phyloP scores from a whole-genome alignment of 1,284 basidiomycete genomes.

The Leccinum angustisporum region DNA sequence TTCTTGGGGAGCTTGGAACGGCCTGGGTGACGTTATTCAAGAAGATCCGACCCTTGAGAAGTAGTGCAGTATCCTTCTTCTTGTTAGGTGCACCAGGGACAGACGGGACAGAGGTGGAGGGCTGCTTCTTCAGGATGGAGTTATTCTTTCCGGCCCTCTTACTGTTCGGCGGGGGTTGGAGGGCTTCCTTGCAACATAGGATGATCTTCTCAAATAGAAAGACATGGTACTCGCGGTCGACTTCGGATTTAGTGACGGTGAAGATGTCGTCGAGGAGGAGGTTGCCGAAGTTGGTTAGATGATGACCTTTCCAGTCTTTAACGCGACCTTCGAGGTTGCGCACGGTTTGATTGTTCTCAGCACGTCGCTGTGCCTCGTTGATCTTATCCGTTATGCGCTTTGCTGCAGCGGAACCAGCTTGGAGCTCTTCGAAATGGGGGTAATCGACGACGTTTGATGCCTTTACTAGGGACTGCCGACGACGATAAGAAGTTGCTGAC shows the following conservation, averaged over 20 bases:
- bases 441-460: conserved; percentile 66
- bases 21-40: conserved; percentile 93
- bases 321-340: conserved; percentile 88
- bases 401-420: conserved; percentile 80
- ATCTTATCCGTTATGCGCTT: conserved; percentile 95
- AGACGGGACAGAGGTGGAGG: conserved; percentile 40
- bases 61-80: conserved; percentile 78
- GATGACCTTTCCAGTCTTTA: conserved; percentile 99
- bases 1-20: conserved; percentile 52
- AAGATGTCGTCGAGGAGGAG: conserved; percentile 95
- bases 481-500: not conserved
- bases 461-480: conserved; percentile 70
- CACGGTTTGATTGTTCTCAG: conserved; percentile 86
- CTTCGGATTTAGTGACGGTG: conserved; percentile 93
- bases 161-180: conserved; percentile 48
- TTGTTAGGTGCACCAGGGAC: conserved; percentile 55
- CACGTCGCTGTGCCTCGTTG: conserved; percentile 90
- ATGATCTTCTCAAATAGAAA: conserved; percentile 99
- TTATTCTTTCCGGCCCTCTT: conserved; percentile 71
- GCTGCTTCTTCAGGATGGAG: conserved; percentile 76
- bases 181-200: conserved; percentile 92
- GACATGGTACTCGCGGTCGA: conserved; percentile 97
- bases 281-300: conserved; percentile 89
- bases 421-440: conserved; percentile 79
- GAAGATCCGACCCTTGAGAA: conserved; percentile 97